Evolutionary conservation across 2,329 filamentous ascomycete genomes (phyloP).

Genomic region (Phoma sp.): DNA sequence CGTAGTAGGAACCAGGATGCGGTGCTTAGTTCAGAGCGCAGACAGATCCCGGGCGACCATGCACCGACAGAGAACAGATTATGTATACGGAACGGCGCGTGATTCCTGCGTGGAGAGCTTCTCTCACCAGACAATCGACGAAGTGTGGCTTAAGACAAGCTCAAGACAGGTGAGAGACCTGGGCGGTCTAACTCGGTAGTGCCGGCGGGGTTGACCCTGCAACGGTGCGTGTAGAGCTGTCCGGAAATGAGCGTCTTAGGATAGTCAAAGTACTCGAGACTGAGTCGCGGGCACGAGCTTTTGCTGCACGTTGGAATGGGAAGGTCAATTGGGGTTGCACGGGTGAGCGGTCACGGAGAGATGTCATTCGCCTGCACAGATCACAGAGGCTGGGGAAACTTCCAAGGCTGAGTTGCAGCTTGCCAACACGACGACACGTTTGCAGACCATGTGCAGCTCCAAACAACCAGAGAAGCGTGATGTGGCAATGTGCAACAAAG

Average conservation of each 20-base stretch:
- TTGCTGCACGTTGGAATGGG: background rate
- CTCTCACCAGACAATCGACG: slow-evolving; percentile 18
- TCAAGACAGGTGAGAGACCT: slow-evolving; percentile 28
- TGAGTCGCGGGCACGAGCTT: slow-evolving; percentile 5
- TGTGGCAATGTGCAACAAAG: background rate
- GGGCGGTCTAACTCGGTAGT: slow-evolving; percentile 32
- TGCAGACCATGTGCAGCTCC: background rate
- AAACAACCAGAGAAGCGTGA: background rate
- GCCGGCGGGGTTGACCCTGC: slow-evolving; percentile 30
- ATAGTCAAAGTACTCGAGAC: background rate
- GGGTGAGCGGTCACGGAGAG: slow-evolving; percentile 1
- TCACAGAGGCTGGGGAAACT: slow-evolving; percentile 11
- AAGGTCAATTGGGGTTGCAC: slow-evolving; percentile 6
- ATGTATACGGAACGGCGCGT: slow-evolving; percentile 18
- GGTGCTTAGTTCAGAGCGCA: background rate
- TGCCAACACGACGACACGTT: slow-evolving; percentile 9
- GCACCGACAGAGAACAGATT: background rate
- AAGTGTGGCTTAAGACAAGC: slow-evolving; percentile 19
- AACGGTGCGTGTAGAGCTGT: slow-evolving; percentile 15
- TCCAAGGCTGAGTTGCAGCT: slow-evolving; percentile 13
- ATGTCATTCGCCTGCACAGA: background rate
- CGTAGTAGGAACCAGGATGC: slow-evolving; percentile 11
- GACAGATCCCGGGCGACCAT: background rate
- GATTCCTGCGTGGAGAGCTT: background rate
- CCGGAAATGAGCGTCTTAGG: slow-evolving; percentile 4